phyloP scores from a whole-genome alignment of 352 stramenopile species.

The Peronospora tabacina region DNA sequence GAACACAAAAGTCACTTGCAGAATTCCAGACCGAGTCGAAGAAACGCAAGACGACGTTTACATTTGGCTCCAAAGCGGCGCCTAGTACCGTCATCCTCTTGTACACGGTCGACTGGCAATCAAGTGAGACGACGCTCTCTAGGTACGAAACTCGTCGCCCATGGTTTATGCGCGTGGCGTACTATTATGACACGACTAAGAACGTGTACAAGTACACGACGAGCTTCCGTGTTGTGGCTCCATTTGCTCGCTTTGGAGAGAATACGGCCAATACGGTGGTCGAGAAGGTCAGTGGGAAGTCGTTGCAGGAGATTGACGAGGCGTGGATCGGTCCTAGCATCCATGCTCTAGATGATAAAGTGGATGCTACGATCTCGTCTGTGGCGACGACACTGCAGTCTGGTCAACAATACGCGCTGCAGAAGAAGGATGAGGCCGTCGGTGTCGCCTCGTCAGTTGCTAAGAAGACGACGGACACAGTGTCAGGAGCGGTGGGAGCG shows the following conservation, averaged over 20 bases:
- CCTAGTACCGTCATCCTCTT: conserved; percentile 25
- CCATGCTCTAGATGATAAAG: conserved; percentile 52
- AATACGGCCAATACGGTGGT: conserved; percentile 46
- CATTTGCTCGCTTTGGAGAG: conserved; percentile 50
- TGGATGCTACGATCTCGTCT: conserved; percentile 48
- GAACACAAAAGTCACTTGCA: conserved; percentile 26
- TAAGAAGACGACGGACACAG: conserved; percentile 36
- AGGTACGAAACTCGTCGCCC: conserved; percentile 23
- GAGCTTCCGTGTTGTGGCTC: conserved; percentile 48
- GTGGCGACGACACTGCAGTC: conserved; percentile 47
- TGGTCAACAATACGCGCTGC: conserved; percentile 53
- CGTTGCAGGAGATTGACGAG: conserved; percentile 48
- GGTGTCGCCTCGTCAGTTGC: conserved; percentile 29
- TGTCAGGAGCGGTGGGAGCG: conserved; percentile 36
- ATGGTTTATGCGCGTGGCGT: conserved; percentile 49
- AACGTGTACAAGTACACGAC: conserved; percentile 67
- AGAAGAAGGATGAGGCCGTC: conserved; percentile 61
- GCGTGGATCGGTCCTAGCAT: conserved; percentile 43
- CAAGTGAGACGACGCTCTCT: conserved; percentile 18
- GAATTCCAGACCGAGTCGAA: conserved; percentile 24
- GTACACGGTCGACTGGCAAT: conserved; percentile 26
- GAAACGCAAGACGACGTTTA: conserved; percentile 37
- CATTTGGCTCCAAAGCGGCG: conserved; percentile 25
- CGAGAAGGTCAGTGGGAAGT: conserved; percentile 51
- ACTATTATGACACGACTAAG: conserved; percentile 71